Conservation (phyloP, 78 protist genomes). For the Emiliania huxleyi region DNA sequence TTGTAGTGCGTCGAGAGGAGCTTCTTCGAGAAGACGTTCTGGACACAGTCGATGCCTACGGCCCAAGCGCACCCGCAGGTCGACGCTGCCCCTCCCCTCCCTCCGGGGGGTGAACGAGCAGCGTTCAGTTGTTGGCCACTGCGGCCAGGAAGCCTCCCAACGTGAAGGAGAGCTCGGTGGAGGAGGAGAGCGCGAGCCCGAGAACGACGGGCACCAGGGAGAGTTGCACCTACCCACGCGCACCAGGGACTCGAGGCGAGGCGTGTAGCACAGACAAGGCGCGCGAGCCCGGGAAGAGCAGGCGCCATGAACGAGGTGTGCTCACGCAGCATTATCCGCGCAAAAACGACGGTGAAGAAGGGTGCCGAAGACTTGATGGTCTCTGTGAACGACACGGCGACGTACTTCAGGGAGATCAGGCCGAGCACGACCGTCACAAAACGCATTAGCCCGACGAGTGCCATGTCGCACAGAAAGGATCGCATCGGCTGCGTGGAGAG, state of each 20-base stretch:
- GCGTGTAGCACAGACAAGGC: too few relatives aligned
- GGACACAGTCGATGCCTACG: conserved; percentile 19
- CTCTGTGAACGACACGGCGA: conserved; percentile 3
- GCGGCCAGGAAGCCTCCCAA: background rate
- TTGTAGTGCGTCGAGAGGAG: background rate
- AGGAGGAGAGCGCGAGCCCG: background rate
- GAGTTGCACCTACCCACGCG: background rate
- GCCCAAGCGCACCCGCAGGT: too few relatives aligned
- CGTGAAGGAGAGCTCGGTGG: background rate
- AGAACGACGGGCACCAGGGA: background rate
- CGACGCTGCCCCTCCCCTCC: too few relatives aligned
- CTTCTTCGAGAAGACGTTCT: conserved; percentile 17
- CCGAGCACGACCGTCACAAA: background rate
- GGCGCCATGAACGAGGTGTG: too few relatives aligned
- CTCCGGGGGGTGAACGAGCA: too few relatives aligned
- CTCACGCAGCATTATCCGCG: too few relatives aligned
- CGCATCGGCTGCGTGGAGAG: background rate
- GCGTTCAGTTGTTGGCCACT: background rate
- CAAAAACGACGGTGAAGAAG: too few relatives aligned
- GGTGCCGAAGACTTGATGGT: background rate
- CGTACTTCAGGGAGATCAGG: background rate
- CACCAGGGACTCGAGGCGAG: too few relatives aligned
- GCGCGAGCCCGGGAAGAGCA: too few relatives aligned
- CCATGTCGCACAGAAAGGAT: too few relatives aligned
- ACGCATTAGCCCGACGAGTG: too few relatives aligned